Conservation (phyloP, 2,329 filamentous ascomycete genomes). For the Claviceps sp. region DNA sequence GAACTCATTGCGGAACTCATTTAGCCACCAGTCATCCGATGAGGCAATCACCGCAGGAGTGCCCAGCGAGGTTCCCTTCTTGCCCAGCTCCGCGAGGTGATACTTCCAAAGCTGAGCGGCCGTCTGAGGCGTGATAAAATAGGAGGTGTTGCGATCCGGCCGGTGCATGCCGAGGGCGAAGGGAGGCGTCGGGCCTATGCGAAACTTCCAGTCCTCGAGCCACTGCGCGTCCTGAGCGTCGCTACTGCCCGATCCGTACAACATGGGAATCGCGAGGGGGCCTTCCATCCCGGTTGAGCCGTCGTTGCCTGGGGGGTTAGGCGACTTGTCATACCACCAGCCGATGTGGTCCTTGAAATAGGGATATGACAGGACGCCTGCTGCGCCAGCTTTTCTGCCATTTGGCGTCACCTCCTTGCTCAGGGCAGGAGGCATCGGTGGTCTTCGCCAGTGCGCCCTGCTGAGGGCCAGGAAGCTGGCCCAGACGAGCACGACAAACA, state of each 20-base stretch:
- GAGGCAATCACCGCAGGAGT: neutral
- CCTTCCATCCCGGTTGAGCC: neutral
- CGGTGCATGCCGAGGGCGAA: neutral
- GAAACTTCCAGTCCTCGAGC: too few relatives aligned
- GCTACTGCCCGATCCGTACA: too few relatives aligned
- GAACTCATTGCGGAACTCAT: neutral
- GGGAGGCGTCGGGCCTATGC: neutral
- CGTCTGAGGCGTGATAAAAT: neutral
- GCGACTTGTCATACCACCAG: neutral
- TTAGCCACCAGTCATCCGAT: neutral
- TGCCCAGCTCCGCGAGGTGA: neutral
- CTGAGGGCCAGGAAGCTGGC: neutral
- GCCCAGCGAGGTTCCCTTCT: neutral
- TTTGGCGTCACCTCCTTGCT: neutral
- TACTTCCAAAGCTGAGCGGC: neutral
- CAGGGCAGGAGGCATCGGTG: neutral
- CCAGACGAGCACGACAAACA: neutral
- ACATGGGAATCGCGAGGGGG: neutral
- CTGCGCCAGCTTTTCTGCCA: neutral
- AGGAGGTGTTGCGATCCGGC: neutral
- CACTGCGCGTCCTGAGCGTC: too few relatives aligned
- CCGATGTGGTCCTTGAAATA: neutral
- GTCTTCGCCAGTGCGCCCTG: neutral
- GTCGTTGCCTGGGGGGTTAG: neutral
- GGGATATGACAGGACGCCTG: neutral